These are phyloP conservation scores for Scorias spongiosa DNA, from an alignment of 2,329 filamentous ascomycete genomes.

Conservation along the genomic window DNA sequence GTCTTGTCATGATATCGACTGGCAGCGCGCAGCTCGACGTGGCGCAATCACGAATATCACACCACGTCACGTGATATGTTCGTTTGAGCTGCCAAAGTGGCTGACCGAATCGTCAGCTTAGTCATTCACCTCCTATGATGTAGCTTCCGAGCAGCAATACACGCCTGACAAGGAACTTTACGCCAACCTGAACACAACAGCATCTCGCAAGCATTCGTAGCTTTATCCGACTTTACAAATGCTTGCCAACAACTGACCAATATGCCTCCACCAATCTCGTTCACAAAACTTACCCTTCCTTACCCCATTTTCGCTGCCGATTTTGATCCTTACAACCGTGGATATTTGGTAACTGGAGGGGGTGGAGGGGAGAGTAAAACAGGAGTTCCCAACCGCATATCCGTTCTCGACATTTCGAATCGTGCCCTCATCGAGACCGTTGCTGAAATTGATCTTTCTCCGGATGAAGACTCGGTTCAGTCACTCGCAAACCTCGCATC, in stretches of 20 bases:
- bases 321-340: constrained; percentile 68
- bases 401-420: constrained; percentile 56
- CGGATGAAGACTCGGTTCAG: constrained; percentile 78
- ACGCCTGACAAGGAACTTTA: no score
- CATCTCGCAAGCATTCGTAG: no score
- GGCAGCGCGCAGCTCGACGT: no score
- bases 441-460: constrained; percentile 62
- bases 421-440: constrained; percentile 46
- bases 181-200: no score
- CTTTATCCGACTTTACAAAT: no score
- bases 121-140: no score
- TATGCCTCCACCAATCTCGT: constrained; percentile 21
- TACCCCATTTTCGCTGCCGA: constrained; percentile 81
- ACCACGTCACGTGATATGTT: no score
- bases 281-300: constrained; percentile 51
- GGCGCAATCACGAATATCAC: no score
- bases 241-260: neutral
- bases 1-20: no score
- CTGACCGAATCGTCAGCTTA: no score
- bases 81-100: no score
- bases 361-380: constrained; percentile 71
- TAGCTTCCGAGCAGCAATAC: no score
- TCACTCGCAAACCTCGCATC: constrained; percentile 56
- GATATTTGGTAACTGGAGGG: constrained; percentile 66
- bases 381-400: constrained; percentile 80